Base-by-base conservation (phyloP, 75 land plant species). In the Isoetes taiwanensis region DNA sequence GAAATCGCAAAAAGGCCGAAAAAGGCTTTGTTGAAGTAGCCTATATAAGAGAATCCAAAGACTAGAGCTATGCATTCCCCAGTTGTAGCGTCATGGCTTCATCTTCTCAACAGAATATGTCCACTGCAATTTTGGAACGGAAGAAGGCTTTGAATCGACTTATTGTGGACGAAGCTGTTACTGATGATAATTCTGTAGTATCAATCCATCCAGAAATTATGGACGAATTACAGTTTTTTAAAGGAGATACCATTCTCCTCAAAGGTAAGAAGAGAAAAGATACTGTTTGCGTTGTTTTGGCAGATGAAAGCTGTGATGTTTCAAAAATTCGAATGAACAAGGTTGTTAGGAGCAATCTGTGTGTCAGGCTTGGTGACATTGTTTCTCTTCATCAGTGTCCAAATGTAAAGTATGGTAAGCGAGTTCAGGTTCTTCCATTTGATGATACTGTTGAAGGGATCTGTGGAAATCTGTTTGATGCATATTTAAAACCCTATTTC, bases 181-280 rank as follows among this genome's bases (percentile, higher is more conserved):
- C 82, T 34, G 91, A 86, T 57, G 91, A 86, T 54, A 86, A 82
- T 52, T 86, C 86, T 24, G 91, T 86, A 2, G 91, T 86, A 16
- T 20, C 76, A 1, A 52, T 86, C 41, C 69, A 86, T 46, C 76
- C 79, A 26, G 86, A 77, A 10, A 82, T 86, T 39, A 82, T 82
- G 83, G 86, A 86, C 48, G 82, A 86, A 60, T 70, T 86, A 23
- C 91, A 86, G 67, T 61, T 86, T 24, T 86, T 86, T 59, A 76
- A 83, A 1, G 83, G 86, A 0, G 91, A 86, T 20, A 86, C 90
- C 0, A 71, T 85, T 32, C 53, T 81, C 9, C 67, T 85, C 30
- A 85, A 85, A 70, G 73, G 73, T 12, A 71, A 71, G 56, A 71
- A 66, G 63, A 40, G 73, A 21, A 71, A 66, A 48, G 73, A 71